phyloP scores from a whole-genome alignment of 2,329 filamentous ascomycete genomes.

The Sarocladium strictum region DNA sequence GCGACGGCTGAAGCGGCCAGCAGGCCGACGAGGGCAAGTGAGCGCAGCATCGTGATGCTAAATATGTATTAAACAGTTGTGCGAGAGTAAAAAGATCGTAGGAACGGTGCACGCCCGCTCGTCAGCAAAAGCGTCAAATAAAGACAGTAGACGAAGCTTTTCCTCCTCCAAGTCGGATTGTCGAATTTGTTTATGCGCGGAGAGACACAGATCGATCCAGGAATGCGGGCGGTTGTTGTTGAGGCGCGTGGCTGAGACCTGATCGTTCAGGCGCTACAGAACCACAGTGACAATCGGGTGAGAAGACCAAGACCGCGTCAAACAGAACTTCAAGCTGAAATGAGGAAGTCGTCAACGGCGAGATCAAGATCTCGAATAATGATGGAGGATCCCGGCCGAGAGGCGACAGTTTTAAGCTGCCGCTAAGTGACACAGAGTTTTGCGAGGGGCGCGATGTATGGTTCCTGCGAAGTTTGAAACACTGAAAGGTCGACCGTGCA shows the following conservation, averaged over 20 bases:
- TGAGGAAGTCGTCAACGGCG: neutral
- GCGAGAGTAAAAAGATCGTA: neutral
- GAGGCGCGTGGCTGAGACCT: constrained; percentile 7
- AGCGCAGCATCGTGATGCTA: constrained; percentile 24
- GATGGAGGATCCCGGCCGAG: neutral
- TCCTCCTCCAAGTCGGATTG: neutral
- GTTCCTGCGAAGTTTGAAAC: neutral
- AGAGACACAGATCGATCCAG: neutral
- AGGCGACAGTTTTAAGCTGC: neutral
- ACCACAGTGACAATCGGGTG: neutral
- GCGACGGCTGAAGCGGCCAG: constrained; percentile 26
- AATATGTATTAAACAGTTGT: neutral
- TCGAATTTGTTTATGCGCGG: neutral
- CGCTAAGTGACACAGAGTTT: too few species aligned
- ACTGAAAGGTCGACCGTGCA: neutral
- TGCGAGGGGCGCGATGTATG: neutral
- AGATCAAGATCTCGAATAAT: neutral
- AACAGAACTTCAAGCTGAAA: neutral
- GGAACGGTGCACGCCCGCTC: neutral
- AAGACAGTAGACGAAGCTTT: neutral
- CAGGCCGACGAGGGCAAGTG: constrained; percentile 24
- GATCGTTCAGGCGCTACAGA: neutral
- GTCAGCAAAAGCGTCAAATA: neutral
- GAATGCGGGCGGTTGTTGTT: constrained; percentile 6
- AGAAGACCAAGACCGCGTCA: neutral